phyloP scores from a whole-genome alignment of 768 basidiomycete genomes.

The Epithele typhae region DNA sequence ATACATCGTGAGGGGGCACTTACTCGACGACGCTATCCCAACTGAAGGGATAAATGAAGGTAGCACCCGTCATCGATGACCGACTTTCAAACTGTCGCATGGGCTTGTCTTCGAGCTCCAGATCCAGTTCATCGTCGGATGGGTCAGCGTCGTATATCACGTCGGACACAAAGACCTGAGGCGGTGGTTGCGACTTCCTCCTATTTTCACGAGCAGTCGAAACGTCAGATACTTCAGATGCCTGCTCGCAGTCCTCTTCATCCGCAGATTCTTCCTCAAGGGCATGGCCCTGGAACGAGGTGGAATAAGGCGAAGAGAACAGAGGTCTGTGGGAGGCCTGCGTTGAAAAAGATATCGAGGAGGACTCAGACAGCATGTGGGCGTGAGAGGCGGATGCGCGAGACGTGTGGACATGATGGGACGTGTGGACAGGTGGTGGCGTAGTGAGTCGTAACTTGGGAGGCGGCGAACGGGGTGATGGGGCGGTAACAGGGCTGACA shows the following conservation, averaged over 20 bases:
- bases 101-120: slow-evolving; percentile 30
- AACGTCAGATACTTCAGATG: slow-evolving; percentile 5
- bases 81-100: slow-evolving; percentile 10
- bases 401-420: slow-evolving; percentile 6
- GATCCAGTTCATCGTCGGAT: slow-evolving; percentile 41
- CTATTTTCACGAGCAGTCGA: slow-evolving; percentile 3
- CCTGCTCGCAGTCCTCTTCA: slow-evolving; percentile 2
- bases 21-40: slow-evolving; percentile 19
- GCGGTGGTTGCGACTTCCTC: slow-evolving; percentile 5
- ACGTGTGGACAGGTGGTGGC: slow-evolving; percentile 4
- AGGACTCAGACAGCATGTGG: slow-evolving; percentile 1
- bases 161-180: slow-evolving; percentile 32
- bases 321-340: not conserved
- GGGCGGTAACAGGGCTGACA: too few species aligned
- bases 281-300: too few species aligned
- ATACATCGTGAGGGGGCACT: not conserved
- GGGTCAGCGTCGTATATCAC: slow-evolving; percentile 42
- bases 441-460: slow-evolving; percentile 7
- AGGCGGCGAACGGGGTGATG: not conserved
- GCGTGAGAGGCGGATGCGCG: not conserved
- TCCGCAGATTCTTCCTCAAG: too few species aligned
- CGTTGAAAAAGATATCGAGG: slow-evolving; percentile 1
- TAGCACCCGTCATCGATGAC: slow-evolving; percentile 27
- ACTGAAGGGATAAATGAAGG: slow-evolving; percentile 28
- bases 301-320: not conserved